Base-by-base conservation (phyloP, 495 filamentous ascomycete species). In the Penicillium malachiteum region DNA sequence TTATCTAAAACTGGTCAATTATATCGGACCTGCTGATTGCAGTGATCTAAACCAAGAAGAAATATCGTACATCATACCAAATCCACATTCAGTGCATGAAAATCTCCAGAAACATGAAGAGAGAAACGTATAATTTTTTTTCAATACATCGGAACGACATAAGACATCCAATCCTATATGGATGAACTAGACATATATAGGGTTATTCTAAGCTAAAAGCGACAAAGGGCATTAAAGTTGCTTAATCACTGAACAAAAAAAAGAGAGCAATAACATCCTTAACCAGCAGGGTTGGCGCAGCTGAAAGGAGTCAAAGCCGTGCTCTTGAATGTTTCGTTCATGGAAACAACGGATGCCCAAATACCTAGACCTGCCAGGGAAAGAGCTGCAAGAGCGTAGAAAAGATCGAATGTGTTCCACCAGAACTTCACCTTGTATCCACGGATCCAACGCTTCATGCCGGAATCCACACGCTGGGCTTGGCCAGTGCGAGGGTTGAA, bases 401-500 rank as follows among this genome's bases (percentile, higher is more conserved):
- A 34, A 0, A 72, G 8, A 56, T 73, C 54, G 13, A 66, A 71
- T 14, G 64, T 56, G 42, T 74, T 72, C 76, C 6, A 75, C 66
- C 58, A 17, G 12, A 63, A 48, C 17, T 61, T 50, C 55, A 61
- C 61, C 57, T 60, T 63, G 50, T 80, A 77, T 4, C 78, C 78
- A 45, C 74, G 60, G 16, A 76, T 65, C 65, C 68, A 77, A 14
- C 79, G 67, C 48, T 60, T 70, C 11, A 73, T 40, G 9, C 78
- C 78, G 3, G 37, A 47, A 52, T 81, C 74, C 5, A 63, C 39
- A 31, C 71, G 69, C 18, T 54, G 54, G 7, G 65, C 66, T 33
- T 62, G 59, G 30, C 70, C 70, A 1, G 74, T 77, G 0, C 55
- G 51, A 0, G 79, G 76, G 54, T 83, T 73, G 61, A 80, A 82